These are phyloP conservation scores for Saturnispora diversa DNA, from an alignment of 805 yeast genomes.

Conservation along the genomic window DNA sequence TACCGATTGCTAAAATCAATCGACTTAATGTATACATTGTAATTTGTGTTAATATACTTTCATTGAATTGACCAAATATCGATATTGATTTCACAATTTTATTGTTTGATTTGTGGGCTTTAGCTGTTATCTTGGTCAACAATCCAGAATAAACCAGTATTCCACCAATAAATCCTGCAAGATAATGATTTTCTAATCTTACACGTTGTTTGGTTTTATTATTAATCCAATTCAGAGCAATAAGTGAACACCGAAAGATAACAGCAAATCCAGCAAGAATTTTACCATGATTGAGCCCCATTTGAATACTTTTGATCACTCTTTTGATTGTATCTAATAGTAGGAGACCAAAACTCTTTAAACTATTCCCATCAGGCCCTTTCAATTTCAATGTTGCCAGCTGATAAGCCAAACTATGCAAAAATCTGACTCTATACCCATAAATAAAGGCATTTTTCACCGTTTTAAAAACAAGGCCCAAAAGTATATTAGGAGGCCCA, in stretches of 20 bases:
- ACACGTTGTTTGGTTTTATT: neutral
- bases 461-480: slow-evolving; percentile 4
- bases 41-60: slow-evolving; percentile 55
- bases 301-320: slow-evolving; percentile 17
- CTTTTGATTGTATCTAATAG: slow-evolving; percentile 16
- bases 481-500: neutral
- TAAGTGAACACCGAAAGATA: slow-evolving; percentile 19
- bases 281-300: slow-evolving; percentile 29
- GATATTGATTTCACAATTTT: slow-evolving; percentile 1
- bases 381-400: slow-evolving; percentile 15
- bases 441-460: slow-evolving; percentile 24
- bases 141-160: slow-evolving; percentile 27
- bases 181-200: slow-evolving; percentile 14
- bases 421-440: slow-evolving; percentile 28
- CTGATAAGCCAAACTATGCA: slow-evolving; percentile 26
- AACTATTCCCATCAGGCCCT: neutral
- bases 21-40: slow-evolving; percentile 68
- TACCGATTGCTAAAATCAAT: slow-evolving; percentile 54
- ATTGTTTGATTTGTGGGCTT: neutral
- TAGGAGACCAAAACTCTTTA: neutral
- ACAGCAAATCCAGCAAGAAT: slow-evolving; percentile 27
- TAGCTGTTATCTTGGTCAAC: slow-evolving; percentile 6
- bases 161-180: slow-evolving; percentile 29
- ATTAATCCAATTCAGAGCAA: slow-evolving; percentile 9
- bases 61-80: slow-evolving; percentile 15